A percentile compares a stretch with the other conserved stretches of the same genome.
phyloP scores from a whole-genome alignment of 139 green algal genomes.

The Eudorina sp. region DNA sequence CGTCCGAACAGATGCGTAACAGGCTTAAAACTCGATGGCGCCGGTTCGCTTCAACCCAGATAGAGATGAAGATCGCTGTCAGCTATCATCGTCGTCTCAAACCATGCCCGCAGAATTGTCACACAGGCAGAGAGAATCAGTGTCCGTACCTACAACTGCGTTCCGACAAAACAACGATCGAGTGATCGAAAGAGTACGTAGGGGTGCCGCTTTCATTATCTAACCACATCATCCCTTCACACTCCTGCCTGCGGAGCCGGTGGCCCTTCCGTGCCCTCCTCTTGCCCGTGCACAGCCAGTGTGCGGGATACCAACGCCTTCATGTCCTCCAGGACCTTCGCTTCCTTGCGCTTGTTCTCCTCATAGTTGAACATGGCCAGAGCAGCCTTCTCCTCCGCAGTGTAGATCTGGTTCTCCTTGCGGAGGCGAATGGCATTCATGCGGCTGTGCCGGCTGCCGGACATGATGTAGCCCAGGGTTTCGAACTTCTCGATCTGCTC shows the following conservation, averaged over 20 bases:
- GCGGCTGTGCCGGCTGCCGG: slow-evolving; percentile 89
- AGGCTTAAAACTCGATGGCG: too few species aligned
- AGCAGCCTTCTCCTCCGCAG: slow-evolving; percentile 96
- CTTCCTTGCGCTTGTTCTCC: slow-evolving; percentile 95
- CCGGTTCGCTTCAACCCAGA: too few species aligned
- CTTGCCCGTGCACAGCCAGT: not conserved
- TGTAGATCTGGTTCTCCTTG: slow-evolving; percentile 98
- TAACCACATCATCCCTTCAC: not conserved
- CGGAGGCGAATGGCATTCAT: slow-evolving; percentile 99
- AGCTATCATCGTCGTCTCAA: too few species aligned
- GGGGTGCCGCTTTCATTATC: too few species aligned
- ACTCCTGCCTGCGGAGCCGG: not conserved
- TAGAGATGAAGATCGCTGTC: too few species aligned
- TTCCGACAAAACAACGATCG: too few species aligned
- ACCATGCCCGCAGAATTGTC: too few species aligned
- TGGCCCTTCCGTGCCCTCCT: not conserved
- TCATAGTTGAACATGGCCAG: slow-evolving; percentile 99
- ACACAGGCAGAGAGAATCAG: too few species aligned
- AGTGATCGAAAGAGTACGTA: too few species aligned
- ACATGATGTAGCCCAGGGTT: slow-evolving; percentile 97
- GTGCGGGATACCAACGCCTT: slow-evolving; percentile 77
- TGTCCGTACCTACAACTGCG: too few species aligned
- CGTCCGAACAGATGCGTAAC: too few species aligned
- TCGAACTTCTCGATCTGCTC: slow-evolving; percentile 95
- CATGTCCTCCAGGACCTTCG: slow-evolving; percentile 92